Evolutionary conservation across 164 flowering plant genomes (phyloP).

Genomic region (Protea cynaroides): DNA sequence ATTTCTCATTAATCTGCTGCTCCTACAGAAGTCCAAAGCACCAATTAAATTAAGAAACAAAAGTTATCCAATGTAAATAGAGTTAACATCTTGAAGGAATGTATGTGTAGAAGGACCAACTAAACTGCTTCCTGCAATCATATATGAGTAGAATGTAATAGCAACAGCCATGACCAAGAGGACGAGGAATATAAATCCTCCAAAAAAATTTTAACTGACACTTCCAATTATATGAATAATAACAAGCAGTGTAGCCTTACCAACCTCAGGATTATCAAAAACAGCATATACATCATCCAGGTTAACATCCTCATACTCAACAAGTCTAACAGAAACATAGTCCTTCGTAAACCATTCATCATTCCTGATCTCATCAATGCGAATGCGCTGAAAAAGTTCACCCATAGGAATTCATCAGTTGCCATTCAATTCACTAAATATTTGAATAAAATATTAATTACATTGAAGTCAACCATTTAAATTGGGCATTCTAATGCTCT

Average conservation of each 20-base stretch:
- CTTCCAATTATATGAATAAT: not conserved
- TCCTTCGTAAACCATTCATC: conserved; percentile 84
- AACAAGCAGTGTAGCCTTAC: conserved; percentile 19
- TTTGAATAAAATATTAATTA: too few relatives aligned
- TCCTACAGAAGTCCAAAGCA: conserved; percentile 39
- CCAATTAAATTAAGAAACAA: not conserved
- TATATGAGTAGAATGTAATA: not conserved
- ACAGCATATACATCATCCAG: conserved; percentile 90
- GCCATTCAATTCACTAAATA: too few relatives aligned
- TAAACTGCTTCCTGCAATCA: too few relatives aligned
- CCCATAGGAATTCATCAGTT: too few relatives aligned
- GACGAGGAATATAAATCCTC: not conserved
- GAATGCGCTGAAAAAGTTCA: conserved; percentile 61
- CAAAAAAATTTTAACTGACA: not conserved
- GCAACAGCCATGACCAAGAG: not conserved
- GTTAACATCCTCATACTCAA: conserved; percentile 85
- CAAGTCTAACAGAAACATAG: conserved; percentile 55
- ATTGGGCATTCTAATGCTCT: too few relatives aligned
- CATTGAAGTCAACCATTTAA: too few relatives aligned
- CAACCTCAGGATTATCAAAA: conserved; percentile 86
- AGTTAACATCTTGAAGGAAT: too few relatives aligned
- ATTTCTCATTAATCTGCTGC: conserved; percentile 30
- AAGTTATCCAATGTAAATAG: not conserved
- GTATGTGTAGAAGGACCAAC: too few relatives aligned
- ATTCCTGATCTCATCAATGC: conserved; percentile 63